phyloP scores from a whole-genome alignment of 2,329 filamentous ascomycete species.

The Aureobasidium lini region DNA sequence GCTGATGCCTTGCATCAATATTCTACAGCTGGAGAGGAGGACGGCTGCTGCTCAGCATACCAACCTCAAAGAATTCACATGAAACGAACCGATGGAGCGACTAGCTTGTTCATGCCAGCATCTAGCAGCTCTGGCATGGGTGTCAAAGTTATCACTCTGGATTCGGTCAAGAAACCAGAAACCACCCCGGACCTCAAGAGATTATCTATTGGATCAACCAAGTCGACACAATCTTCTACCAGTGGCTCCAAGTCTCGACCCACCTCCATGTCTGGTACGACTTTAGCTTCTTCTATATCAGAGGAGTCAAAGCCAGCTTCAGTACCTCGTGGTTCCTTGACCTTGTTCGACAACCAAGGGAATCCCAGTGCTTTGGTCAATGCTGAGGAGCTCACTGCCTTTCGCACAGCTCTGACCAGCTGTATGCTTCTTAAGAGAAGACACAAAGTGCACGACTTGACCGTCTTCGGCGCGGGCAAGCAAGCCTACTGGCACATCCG shows the following conservation, averaged over 20 bases:
- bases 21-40: slow-evolving; percentile 52
- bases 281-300: slow-evolving; percentile 20
- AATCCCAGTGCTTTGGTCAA: slow-evolving; percentile 55
- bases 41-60: slow-evolving; percentile 51
- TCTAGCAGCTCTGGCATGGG: slow-evolving; percentile 52
- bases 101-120: slow-evolving; percentile 61
- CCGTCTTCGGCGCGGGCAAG: slow-evolving; percentile 79
- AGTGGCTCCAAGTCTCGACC: background rate
- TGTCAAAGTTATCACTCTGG: slow-evolving; percentile 57
- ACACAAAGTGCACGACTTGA: slow-evolving; percentile 62
- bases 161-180: slow-evolving; percentile 21
- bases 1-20: slow-evolving; percentile 57
- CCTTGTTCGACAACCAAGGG: slow-evolving; percentile 48
- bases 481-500: slow-evolving; percentile 95
- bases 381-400: slow-evolving; percentile 61
- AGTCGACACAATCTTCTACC: background rate
- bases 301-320: slow-evolving; percentile 18
- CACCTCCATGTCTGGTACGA: slow-evolving; percentile 9
- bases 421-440: slow-evolving; percentile 58
- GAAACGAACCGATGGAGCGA: slow-evolving; percentile 53
- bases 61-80: slow-evolving; percentile 57
- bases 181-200: slow-evolving; percentile 22
- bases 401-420: slow-evolving; percentile 58
- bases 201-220: slow-evolving; percentile 16
- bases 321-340: slow-evolving; percentile 45